Base-by-base conservation (phyloP, 2,329 filamentous ascomycete species). In the Exophiala sp. region DNA sequence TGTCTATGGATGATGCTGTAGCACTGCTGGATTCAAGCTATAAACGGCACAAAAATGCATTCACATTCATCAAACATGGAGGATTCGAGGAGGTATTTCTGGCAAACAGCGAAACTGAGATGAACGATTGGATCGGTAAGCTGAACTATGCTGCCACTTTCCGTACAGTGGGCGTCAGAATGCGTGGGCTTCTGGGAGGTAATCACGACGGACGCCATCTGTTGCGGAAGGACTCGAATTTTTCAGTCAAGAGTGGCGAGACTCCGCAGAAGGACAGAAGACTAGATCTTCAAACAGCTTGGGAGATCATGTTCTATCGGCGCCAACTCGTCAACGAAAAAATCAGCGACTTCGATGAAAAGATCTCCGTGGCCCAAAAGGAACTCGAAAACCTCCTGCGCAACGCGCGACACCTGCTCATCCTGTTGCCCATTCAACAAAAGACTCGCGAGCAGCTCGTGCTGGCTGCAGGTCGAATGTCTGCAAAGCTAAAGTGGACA, bases 71-170 rank as follows among this genome's bases (percentile, higher is more conserved):
- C 55, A 84, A 90, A 29, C 89, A 94, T 60, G 88, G 88, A 47
- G 88, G 90, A 1, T 77, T 91, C 36, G 92, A 99, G 65, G 94
- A 99, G 68, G 86, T 92, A 0, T 86, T 99, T 35, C 76, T 97
- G 14, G 92, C 94, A 4, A 91, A 96, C 64, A 90, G 84, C 49
- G 94, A 99, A 65, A 78, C 83, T 1, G 94, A 99, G 65, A 85
- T 95, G 80, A 95, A 96, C 65, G 94, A 99, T 67, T 99, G 94
- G 94, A 77, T 99, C 24, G 89, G 88, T 6, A 94, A 96, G 66
- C 81, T 99, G 56, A 99, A 99, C 69, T 97, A 97, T 68, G 92
- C 92, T 33, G 91, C 94, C 7, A 89, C 94, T 1, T 97, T 97
- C 70, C 83, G 90, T 62, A 95, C 91, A 0, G 89, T 91, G 5